Conservation (phyloP, 768 basidiomycete species). For the Pleurotus sapidus region DNA sequence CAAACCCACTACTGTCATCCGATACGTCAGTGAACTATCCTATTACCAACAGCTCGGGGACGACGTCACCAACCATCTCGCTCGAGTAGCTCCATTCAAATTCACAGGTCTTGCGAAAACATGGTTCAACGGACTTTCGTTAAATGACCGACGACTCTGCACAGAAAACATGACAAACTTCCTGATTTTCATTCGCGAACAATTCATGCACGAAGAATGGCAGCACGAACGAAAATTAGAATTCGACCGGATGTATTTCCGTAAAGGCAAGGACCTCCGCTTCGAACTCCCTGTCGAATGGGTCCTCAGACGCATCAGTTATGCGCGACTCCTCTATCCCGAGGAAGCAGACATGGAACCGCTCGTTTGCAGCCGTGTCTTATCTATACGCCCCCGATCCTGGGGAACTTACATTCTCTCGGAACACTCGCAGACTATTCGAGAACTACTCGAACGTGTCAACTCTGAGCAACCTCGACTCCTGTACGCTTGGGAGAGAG, state of each 20-base stretch:
- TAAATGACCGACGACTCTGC: no score
- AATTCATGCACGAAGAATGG: slow-evolving; percentile 13
- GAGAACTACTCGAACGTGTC: neutral
- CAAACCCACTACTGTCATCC: neutral
- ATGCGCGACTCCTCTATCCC: neutral
- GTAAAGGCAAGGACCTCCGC: neutral
- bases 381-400: no score
- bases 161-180: neutral
- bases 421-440: neutral
- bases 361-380: no score
- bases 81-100: neutral
- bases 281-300: neutral
- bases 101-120: neutral
- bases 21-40: neutral
- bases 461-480: neutral
- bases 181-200: slow-evolving; percentile 5
- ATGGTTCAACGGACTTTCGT: no score
- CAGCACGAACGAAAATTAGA: slow-evolving; percentile 4
- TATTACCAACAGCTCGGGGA: neutral
- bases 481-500: neutral
- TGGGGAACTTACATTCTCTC: neutral
- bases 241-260: slow-evolving; percentile 15
- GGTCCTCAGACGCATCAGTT: neutral
- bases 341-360: neutral
- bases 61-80: neutral